Base-by-base conservation (phyloP, 2,329 filamentous ascomycete genomes). In the Fusarium musae region DNA sequence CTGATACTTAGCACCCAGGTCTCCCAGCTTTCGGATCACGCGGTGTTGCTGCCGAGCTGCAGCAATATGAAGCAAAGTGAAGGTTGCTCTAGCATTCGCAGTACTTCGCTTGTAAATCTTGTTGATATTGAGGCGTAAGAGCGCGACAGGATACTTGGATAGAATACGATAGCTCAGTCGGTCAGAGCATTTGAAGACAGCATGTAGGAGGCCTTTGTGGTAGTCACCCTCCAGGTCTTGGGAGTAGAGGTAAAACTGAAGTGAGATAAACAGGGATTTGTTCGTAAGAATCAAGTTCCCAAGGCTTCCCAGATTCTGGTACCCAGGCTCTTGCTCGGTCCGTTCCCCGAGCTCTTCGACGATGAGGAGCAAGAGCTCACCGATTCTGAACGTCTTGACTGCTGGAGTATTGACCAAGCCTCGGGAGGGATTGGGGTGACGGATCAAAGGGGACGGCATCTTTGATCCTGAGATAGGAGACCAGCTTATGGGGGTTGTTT, bases 11-110 rank as follows among this genome's bases (percentile, higher is more conserved):
- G 68, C 60, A 19, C 49, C 61, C 6, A 70, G 56, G 15, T 47
- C 2, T 19, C 53, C 12, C 2, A 71, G 62, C 9, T 40, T 43
- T 17, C 16, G 2, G 8, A 59, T 66, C 5, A 47, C 37, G 3
- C 28, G 16, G 16, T 21, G 16, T 10, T 70, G 36, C 2, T 37
- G 6, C 3, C 11, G 15, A 13, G 42, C 37, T 26, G 62, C 69
- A 12, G 67, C 62, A 16, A 63, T 13, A 19, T 71, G 69, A 47
- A 71, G 69, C 16, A 54, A 26, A 17, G 69, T 71, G 21, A 26
- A 66, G 7, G 11, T 17, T 34, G 47, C 30, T 36, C 17, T 52
- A n/a, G 28, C 23, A 13, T 26, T 37, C 6, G 32, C 9, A 36
- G 6, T 6, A 9, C 17, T 16, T 21, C 10, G 23, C 32, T 39